These are phyloP conservation scores for Lolium rigidum DNA, from an alignment of 176 grass and related monocot genomes.

Conservation along the genomic window DNA sequence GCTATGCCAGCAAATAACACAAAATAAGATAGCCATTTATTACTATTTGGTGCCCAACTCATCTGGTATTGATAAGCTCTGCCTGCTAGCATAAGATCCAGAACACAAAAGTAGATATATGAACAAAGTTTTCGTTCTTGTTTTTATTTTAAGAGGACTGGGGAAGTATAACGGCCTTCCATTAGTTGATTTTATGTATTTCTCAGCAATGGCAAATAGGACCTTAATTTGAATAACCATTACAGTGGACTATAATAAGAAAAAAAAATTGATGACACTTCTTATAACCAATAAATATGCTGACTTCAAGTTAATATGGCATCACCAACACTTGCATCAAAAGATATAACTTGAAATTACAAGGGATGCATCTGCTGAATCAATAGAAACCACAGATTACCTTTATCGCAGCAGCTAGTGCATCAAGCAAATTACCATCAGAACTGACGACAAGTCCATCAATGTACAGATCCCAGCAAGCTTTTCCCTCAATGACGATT, in stretches of 20 bases:
- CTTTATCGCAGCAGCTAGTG: conserved; percentile 82
- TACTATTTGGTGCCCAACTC: not conserved
- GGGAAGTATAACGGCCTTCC: conserved; percentile 16
- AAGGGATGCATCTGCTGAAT: conserved; percentile 13
- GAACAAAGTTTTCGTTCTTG: not conserved
- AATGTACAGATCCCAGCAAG: conserved; percentile 90
- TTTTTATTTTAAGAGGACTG: not conserved
- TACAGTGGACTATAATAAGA: not conserved
- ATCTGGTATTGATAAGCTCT: conserved; percentile 17
- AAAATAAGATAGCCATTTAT: conserved; percentile 9
- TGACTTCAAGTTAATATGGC: not conserved
- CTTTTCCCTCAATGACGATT: conserved; percentile 83
- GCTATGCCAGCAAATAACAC: not conserved
- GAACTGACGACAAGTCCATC: conserved; percentile 92
- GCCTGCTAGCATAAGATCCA: not conserved
- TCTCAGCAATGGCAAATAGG: not conserved
- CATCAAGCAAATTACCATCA: conserved; percentile 96
- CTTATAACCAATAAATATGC: conserved; percentile 12
- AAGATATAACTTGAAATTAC: conserved; percentile 9
- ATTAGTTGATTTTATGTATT: not conserved
- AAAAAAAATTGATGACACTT: not conserved
- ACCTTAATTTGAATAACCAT: not conserved
- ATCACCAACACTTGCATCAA: conserved; percentile 6
- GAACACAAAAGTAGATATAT: not conserved
- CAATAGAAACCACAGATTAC: conserved; percentile 50